Conservation (phyloP, 2,329 filamentous ascomycete species). For the Arthroderma sp. region DNA sequence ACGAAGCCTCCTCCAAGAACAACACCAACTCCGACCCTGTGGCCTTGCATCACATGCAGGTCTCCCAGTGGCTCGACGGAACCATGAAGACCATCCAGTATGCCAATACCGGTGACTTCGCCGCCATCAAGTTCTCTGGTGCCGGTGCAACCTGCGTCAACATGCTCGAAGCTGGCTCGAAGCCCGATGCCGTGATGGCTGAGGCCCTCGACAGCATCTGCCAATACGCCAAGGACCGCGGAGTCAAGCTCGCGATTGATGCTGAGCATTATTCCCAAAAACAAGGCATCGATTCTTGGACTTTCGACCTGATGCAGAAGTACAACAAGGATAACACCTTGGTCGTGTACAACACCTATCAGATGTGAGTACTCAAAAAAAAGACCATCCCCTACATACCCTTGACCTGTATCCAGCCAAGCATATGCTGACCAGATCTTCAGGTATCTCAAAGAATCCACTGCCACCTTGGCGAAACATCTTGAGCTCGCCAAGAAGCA, state of each 20-base stretch:
- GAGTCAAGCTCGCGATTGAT: slow-evolving; percentile 37
- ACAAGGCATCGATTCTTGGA: slow-evolving; percentile 39
- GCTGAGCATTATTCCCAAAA: slow-evolving; percentile 43
- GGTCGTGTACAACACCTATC: slow-evolving; percentile 44
- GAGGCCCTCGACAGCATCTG: slow-evolving; percentile 14
- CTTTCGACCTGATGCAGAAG: slow-evolving; percentile 39
- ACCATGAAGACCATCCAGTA: slow-evolving; percentile 42
- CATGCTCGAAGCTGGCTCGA: slow-evolving; percentile 8
- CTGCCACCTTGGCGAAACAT: slow-evolving; percentile 33
- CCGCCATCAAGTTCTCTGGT: slow-evolving; percentile 55
- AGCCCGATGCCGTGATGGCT: slow-evolving; percentile 8
- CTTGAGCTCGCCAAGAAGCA: slow-evolving; percentile 33
- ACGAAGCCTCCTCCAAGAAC: slow-evolving; percentile 33
- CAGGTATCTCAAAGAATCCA: slow-evolving; percentile 35
- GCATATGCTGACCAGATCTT: neutral
- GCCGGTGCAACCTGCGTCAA: slow-evolving; percentile 37
- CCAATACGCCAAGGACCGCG: slow-evolving; percentile 3
- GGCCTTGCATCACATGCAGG: slow-evolving; percentile 16
- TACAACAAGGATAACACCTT: slow-evolving; percentile 34
- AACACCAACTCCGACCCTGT: slow-evolving; percentile 22
- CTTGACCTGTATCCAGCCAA: no score
- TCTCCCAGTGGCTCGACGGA: slow-evolving; percentile 38
- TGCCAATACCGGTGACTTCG: slow-evolving; percentile 38
- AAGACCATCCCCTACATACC: neutral
- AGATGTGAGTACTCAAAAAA: slow-evolving; percentile 24